Conservation (phyloP, 495 filamentous ascomycete species). For the Aspergillus kassunensis region DNA sequence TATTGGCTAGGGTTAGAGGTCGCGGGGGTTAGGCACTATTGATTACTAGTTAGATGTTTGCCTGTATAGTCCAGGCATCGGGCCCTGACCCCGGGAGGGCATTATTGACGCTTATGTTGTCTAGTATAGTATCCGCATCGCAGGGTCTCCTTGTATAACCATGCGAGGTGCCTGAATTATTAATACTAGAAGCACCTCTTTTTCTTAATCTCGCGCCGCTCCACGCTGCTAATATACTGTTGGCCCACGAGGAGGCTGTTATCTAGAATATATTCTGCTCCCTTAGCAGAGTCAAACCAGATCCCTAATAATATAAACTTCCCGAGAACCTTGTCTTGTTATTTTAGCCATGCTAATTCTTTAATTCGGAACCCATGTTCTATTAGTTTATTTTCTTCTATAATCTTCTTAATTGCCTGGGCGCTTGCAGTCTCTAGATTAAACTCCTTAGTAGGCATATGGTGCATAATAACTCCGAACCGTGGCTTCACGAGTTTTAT, state of each 20-base stretch:
- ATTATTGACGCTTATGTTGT: constrained; percentile 19
- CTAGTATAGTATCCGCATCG: constrained; percentile 25
- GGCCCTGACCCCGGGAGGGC: constrained; percentile 17
- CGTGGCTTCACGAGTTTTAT: constrained; percentile 17
- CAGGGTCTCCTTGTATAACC: constrained; percentile 27
- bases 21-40: no score
- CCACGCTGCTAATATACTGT: constrained; percentile 19
- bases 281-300: constrained; percentile 23
- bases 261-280: constrained; percentile 18
- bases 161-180: constrained; percentile 27
- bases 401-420: constrained; percentile 20
- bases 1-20: no score
- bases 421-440: constrained; percentile 18
- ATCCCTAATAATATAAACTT: constrained; percentile 7
- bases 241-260: constrained; percentile 22
- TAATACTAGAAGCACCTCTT: constrained; percentile 25
- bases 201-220: constrained; percentile 19
- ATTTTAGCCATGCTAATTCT: constrained; percentile 22
- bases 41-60: constrained; percentile 18
- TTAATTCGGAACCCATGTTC: constrained; percentile 20
- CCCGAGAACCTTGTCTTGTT: constrained; percentile 18
- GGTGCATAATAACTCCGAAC: constrained; percentile 14
- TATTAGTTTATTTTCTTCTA: constrained; percentile 20
- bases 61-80: constrained; percentile 22
- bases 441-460: constrained; percentile 22